These are phyloP conservation scores for Fusarium mexicanum DNA, from an alignment of 2,329 filamentous ascomycete genomes.

Conservation along the genomic window DNA sequence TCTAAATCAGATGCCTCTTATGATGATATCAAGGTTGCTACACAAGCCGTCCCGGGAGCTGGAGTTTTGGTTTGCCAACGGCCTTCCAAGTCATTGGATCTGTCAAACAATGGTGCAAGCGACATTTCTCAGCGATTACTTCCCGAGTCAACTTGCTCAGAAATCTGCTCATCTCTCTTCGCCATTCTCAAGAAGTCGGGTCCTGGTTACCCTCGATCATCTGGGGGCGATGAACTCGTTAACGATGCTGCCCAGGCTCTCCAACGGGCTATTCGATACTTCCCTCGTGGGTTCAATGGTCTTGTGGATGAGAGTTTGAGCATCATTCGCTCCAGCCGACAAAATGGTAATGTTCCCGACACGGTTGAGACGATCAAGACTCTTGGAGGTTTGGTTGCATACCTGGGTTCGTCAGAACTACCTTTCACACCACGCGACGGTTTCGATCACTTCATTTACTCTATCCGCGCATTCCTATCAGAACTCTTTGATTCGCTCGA, in stretches of 20 bases:
- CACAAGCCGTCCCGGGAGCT: slow-evolving; percentile 57
- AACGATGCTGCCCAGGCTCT: slow-evolving; percentile 55
- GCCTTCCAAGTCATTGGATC: slow-evolving; percentile 33
- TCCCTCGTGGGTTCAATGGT: slow-evolving; percentile 48
- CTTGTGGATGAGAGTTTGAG: slow-evolving; percentile 45
- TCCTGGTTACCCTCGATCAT: slow-evolving; percentile 27
- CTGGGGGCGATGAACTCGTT: slow-evolving; percentile 49
- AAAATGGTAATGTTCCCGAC: slow-evolving; percentile 25
- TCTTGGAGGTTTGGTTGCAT: slow-evolving; percentile 57
- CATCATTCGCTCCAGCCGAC: slow-evolving; percentile 41
- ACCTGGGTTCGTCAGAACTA: slow-evolving; percentile 59
- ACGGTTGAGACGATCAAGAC: slow-evolving; percentile 45
- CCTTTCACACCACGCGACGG: slow-evolving; percentile 41
- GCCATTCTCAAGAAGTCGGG: slow-evolving; percentile 42
- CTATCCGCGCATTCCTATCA: slow-evolving; percentile 48
- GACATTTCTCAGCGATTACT: slow-evolving; percentile 46
- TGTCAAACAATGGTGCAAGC: not conserved
- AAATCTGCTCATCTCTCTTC: slow-evolving; percentile 52
- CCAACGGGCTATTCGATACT: slow-evolving; percentile 50
- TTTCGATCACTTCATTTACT: slow-evolving; percentile 54
- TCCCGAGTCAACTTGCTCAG: slow-evolving; percentile 47
- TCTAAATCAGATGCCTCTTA: slow-evolving; percentile 42
- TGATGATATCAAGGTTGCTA: slow-evolving; percentile 54
- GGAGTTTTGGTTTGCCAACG: slow-evolving; percentile 57
- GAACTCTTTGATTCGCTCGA: slow-evolving; percentile 52